Evolutionary conservation across 2,329 filamentous ascomycete genomes (phyloP), one percentile per base, ranked within the genome.

Genomic region (Lasiodiplodia citricola): DNA sequence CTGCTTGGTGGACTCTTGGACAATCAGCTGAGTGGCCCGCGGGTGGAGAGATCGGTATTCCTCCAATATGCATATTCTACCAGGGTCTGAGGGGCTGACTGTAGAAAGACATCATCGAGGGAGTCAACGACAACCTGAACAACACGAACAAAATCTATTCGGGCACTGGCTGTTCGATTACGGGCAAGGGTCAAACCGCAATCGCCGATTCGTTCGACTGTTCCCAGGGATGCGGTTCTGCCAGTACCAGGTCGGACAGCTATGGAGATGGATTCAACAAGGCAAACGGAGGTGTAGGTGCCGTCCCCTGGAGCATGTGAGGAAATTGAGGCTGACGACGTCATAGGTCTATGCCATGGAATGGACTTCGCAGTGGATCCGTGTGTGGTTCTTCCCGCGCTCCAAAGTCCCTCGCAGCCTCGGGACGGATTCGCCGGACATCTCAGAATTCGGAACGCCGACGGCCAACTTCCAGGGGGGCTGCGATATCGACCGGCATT

Each of bases 381-480:
- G 71, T 47, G 70, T 75, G 21, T 75, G 72, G 72, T 74, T 71
- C 67, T 75, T 74, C 52, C 68, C 71, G 11, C 72, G 73, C 25
- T 64, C 52, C n/a, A 67, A 68, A 56, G 75, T 76, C 16, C 80
- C 80, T 1, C 35, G 69, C 4, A 77, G 75, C 72, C 85, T 92
- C 70, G 76, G 80, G 13, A 81, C 73, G 55, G 72, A 73, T n/a
- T 72, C 70, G 1, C 91, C 90, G 0, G 84, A 91, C 71, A 88
- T 90, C 0, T 85, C 83, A 58, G 57, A 68, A n/a, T 92, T 90
- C 86, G 90, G 89, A 18, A 82, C 79, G 2, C 87, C 90, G 0
- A 73, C 86, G 7, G 88, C 90, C 1, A 90, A 92, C 70, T 91
- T 91, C 75, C 90, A 76, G 70, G 79, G 77, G 18, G 73, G 71